phyloP scores from a whole-genome alignment of 441 rosid genomes.

The Eruca vesicaria region DNA sequence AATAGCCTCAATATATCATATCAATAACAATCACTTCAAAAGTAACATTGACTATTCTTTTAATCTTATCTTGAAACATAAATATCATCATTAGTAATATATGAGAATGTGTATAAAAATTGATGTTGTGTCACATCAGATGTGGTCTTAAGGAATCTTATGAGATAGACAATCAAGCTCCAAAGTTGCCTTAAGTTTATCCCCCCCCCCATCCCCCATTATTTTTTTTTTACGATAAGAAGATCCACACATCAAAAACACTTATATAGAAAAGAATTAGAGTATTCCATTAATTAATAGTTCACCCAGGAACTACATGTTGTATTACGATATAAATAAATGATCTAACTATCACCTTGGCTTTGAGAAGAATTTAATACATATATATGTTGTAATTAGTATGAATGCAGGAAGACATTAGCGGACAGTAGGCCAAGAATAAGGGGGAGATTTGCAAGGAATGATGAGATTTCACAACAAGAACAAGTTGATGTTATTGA shows the following conservation, averaged over 20 bases:
- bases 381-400: constrained; percentile 38
- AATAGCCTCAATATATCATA: constrained; percentile 4
- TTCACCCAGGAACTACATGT: neutral
- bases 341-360: neutral
- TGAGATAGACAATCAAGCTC: constrained; percentile 27
- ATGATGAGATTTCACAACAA: constrained; percentile 64
- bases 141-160: constrained; percentile 30
- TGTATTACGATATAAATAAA: neutral
- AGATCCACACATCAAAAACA: neutral
- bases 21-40: constrained; percentile 22
- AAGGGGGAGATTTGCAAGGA: constrained; percentile 85
- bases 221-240: neutral
- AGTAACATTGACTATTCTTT: constrained; percentile 1
- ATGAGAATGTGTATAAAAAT: constrained; percentile 17
- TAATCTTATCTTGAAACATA: constrained; percentile 25
- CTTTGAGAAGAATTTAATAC: neutral
- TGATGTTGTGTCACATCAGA: constrained; percentile 25
- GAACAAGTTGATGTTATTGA: constrained; percentile 38
- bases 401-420: constrained; percentile 89
- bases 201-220: neutral
- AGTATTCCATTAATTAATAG: neutral
- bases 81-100: constrained; percentile 1
- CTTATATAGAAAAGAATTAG: neutral
- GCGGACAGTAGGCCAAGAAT: constrained; percentile 96
- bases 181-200: constrained; percentile 15